A percentile compares a stretch with the other conserved stretches of the same genome.
These are phyloP conservation scores for Trichoderma harzianum DNA, from an alignment of 2,329 filamentous ascomycete species.

Conservation along the genomic window DNA sequence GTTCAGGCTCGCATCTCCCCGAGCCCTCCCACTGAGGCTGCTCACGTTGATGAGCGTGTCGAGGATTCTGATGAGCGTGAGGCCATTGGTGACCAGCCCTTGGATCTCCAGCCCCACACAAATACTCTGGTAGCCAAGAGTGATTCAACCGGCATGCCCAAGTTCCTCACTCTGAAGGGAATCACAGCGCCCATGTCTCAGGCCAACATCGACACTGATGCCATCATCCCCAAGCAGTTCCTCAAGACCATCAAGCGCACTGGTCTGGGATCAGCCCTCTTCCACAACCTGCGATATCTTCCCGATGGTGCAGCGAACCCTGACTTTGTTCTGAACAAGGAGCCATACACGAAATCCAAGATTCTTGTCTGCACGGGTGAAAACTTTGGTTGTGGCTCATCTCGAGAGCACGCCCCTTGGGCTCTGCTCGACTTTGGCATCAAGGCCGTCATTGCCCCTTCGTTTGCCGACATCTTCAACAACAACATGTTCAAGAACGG, in stretches of 20 bases:
- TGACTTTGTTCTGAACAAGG: conserved; percentile 85
- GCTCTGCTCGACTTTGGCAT: conserved; percentile 96
- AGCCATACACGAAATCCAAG: conserved; percentile 78
- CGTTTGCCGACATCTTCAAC: conserved; percentile 79
- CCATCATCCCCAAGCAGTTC: conserved; percentile 99
- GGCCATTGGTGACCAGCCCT: conserved; percentile 53
- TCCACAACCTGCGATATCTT: conserved; percentile 79
- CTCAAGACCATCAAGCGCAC: conserved; percentile 99
- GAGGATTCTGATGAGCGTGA: conserved; percentile 51
- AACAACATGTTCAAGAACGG: conserved; percentile 99
- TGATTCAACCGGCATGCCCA: conserved; percentile 65
- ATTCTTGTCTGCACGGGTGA: conserved; percentile 87
- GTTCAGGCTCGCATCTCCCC: conserved; percentile 52
- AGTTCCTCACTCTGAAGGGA: conserved; percentile 80
- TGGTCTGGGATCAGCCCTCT: conserved; percentile 82
- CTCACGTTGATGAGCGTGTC: conserved; percentile 52
- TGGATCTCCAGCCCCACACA: conserved; percentile 62
- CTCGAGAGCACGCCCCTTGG: conserved; percentile 95
- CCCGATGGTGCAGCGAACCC: conserved; percentile 70
- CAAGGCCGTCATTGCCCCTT: conserved; percentile 86
- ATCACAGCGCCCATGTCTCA: conserved; percentile 84
- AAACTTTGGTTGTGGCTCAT: conserved; percentile 94
- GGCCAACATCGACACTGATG: conserved; percentile 95
- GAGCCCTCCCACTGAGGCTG: conserved; percentile 32
- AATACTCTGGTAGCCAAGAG: conserved; percentile 52